Evolutionary conservation across 768 basidiomycete species (phyloP).

Genomic region (Boletus eberwhitei): DNA sequence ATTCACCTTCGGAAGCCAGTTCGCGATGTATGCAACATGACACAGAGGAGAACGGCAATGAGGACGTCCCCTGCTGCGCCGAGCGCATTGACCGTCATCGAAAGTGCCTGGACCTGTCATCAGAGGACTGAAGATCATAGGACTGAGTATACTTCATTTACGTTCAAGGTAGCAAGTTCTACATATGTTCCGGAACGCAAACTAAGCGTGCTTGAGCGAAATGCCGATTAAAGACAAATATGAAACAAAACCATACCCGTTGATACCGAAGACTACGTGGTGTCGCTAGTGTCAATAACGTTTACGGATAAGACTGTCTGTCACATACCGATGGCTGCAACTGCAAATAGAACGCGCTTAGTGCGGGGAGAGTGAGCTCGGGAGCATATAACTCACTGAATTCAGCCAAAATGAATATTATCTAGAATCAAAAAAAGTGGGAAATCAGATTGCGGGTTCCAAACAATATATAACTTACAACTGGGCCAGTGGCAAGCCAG

Average conservation of each 20-base stretch:
- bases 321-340: conserved; percentile 32
- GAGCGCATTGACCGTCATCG: conserved; percentile 50
- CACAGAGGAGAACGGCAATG: conserved; percentile 44
- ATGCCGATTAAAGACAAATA: neutral
- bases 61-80: conserved; percentile 46
- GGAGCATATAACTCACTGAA: conserved; percentile 27
- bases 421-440: conserved; percentile 1
- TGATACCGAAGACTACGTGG: conserved; percentile 32
- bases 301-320: neutral
- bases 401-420: conserved; percentile 37
- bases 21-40: conserved; percentile 43
- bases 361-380: neutral
- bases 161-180: conserved; percentile 46
- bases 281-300: conserved; percentile 1
- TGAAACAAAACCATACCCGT: conserved; percentile 30
- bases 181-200: conserved; percentile 38
- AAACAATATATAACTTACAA: conserved; percentile 18
- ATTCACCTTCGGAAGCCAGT: conserved; percentile 48
- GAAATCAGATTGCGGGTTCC: neutral
- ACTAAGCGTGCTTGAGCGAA: conserved; percentile 30
- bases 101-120: conserved; percentile 29
- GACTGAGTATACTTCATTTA: neutral
- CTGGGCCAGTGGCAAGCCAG: conserved; percentile 33
- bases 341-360: conserved; percentile 18
- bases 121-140: neutral